A percentile compares a stretch with the other conserved stretches of the same genome.
Evolutionary conservation across 768 basidiomycete species (phyloP).

Genomic region (Lactarius trivialis): DNA sequence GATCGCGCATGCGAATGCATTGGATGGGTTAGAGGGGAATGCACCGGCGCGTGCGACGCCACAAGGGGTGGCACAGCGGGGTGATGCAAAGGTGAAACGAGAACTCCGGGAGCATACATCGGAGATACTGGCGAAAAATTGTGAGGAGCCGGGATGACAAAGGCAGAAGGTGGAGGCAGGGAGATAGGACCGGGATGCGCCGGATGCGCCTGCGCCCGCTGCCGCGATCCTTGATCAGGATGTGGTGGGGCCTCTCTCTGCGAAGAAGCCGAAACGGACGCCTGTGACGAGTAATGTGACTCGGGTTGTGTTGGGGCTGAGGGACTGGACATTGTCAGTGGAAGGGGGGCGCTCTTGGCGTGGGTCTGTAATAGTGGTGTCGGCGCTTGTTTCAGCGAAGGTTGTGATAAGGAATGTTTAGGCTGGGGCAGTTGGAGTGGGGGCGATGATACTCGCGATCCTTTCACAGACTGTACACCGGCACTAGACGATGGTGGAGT

Average conservation of each 20-base stretch:
- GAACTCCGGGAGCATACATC: conserved; percentile 26
- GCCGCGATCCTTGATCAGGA: conserved; percentile 16
- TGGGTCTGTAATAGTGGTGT: background rate
- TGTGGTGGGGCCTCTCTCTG: conserved; percentile 2
- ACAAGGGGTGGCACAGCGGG: background rate
- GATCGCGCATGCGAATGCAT: conserved; percentile 30
- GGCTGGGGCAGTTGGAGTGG: conserved; percentile 9
- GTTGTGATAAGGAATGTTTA: conserved; percentile 3
- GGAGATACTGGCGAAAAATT: conserved; percentile 27
- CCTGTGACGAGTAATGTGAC: background rate
- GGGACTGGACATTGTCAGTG: background rate
- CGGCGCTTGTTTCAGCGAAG: conserved; percentile 5
- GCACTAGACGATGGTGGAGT: conserved; percentile 23
- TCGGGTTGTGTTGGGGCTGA: background rate
- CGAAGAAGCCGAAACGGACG: background rate
- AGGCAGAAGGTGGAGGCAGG: conserved; percentile 52
- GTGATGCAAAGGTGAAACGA: conserved; percentile 15
- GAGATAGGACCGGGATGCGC: conserved; percentile 68
- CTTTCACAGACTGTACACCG: conserved; percentile 7
- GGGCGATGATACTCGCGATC: conserved; percentile 13
- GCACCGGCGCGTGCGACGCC: conserved; percentile 26
- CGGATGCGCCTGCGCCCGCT: conserved; percentile 30
- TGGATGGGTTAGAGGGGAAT: conserved; percentile 31
- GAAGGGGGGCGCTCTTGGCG: background rate
- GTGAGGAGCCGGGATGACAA: conserved; percentile 36